Conservation (phyloP, 208 protist genomes). For the Leishmania braziliensis region DNA sequence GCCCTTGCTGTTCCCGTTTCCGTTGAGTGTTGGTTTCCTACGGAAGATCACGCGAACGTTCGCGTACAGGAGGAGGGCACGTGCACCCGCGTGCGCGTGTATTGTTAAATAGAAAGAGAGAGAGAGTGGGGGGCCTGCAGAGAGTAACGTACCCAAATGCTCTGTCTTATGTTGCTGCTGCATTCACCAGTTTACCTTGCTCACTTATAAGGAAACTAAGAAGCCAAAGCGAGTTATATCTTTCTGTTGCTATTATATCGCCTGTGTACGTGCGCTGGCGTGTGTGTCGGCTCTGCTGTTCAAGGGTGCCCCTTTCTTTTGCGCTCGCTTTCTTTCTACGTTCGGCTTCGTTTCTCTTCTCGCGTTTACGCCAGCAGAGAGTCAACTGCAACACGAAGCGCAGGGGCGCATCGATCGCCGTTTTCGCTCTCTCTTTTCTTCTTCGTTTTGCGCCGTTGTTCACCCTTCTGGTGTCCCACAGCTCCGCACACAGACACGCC, state of each 20-base stretch:
- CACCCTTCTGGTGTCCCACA: background rate
- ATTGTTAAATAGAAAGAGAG: background rate
- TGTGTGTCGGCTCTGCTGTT: background rate
- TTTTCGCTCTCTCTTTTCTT: slow-evolving; percentile 11
- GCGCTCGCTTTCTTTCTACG: background rate
- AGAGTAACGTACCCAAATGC: background rate
- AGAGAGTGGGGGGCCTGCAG: background rate
- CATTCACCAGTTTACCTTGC: background rate
- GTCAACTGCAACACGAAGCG: background rate
- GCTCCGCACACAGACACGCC: background rate
- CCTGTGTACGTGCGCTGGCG: background rate
- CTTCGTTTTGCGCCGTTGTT: background rate
- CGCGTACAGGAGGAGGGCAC: background rate
- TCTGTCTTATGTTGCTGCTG: background rate
- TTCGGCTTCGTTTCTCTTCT: background rate
- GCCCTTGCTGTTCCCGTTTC: background rate
- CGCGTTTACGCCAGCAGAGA: background rate
- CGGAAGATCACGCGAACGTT: background rate
- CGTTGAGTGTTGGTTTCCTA: background rate
- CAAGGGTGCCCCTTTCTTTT: background rate
- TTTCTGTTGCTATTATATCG: background rate
- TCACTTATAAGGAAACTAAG: background rate
- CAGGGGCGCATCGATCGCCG: background rate
- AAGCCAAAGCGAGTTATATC: background rate
- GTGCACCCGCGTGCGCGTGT: background rate